Evolutionary conservation across 805 yeast genomes (phyloP).

Genomic region (Saccharomycopsis capsularis): DNA sequence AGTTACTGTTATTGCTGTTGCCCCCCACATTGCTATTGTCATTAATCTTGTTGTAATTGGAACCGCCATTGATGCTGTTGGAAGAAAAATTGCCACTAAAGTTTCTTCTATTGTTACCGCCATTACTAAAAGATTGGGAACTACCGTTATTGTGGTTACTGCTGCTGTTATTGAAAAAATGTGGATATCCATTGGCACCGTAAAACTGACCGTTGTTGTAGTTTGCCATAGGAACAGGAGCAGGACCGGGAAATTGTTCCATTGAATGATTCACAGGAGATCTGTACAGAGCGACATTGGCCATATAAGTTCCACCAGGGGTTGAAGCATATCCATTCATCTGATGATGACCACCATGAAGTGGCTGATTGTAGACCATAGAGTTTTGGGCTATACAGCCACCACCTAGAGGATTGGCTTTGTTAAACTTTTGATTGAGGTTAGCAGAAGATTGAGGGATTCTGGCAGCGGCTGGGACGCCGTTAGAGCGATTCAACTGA

Average conservation of each 20-base stretch:
- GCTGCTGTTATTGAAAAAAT: background rate
- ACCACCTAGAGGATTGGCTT: background rate
- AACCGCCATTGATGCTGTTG: background rate
- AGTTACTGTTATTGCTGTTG: background rate
- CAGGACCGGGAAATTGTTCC: background rate
- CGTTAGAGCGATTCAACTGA: too few species aligned
- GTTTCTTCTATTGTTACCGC: background rate
- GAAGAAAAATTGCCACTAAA: background rate
- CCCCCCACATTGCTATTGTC: conserved; percentile 1
- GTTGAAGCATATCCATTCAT: background rate
- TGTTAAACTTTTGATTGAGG: background rate
- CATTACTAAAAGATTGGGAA: background rate
- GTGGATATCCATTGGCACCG: background rate
- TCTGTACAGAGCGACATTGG: background rate
- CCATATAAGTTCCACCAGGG: background rate
- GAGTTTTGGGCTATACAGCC: background rate
- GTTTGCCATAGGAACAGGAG: background rate
- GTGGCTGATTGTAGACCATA: background rate
- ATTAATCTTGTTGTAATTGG: conserved; percentile 1
- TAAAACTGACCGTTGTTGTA: background rate
- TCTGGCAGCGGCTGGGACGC: background rate
- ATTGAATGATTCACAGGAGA: background rate
- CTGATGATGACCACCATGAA: background rate
- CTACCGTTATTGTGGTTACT: background rate
- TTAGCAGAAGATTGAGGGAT: background rate